Base-by-base conservation (phyloP, 2,329 filamentous ascomycete genomes). In the Aspergillus fischeri region DNA sequence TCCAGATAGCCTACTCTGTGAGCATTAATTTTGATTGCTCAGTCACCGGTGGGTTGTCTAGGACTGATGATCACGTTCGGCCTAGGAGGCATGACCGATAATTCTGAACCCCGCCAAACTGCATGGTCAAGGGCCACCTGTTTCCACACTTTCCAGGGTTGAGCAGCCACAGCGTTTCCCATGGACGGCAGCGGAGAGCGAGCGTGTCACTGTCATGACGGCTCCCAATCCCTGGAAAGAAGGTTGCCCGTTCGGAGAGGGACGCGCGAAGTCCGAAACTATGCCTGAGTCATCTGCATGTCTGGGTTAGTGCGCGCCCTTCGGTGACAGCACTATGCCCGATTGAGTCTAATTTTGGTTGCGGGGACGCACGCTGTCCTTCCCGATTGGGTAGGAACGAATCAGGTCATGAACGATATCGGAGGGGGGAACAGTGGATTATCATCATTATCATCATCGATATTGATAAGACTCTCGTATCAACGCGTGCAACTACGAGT, bases 301-400 rank as follows among this genome's bases (percentile, higher is more conserved):
- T 51, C 49, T 53, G 55, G 55, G 44, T 50, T 55, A 55, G 51
- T 60, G 60, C 65, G 56, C 67, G 68, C 68, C 69, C 67, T 70
- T 67, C 55, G 56, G 61, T 67, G 69, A 66, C 69, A 72, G 58
- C 63, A 61, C 69, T 52, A 68, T 63, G 14, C 69, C 62, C 55
- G 20, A 56, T 61, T 20, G 3, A 63, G 69, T 11, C 44, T 59
- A 53, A 14, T 4, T 24, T 20, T 27, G n/a, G 5, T 7, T 41
- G 55, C 58, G 55, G 55, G 49, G 55, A 47, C 48, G 45, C 50
- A 20, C 29, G 29, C 50, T 4, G 28, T 10, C 55, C 57, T 52
- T 52, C 45, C 51, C 27, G 41, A 56, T 48, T 44, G 5, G 50
- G 59, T 25, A 56, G 42, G 14, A 9, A 54, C 55, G 59, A 61